Base-by-base conservation (phyloP, 352 stramenopile species). In the Pythium inflatum region DNA sequence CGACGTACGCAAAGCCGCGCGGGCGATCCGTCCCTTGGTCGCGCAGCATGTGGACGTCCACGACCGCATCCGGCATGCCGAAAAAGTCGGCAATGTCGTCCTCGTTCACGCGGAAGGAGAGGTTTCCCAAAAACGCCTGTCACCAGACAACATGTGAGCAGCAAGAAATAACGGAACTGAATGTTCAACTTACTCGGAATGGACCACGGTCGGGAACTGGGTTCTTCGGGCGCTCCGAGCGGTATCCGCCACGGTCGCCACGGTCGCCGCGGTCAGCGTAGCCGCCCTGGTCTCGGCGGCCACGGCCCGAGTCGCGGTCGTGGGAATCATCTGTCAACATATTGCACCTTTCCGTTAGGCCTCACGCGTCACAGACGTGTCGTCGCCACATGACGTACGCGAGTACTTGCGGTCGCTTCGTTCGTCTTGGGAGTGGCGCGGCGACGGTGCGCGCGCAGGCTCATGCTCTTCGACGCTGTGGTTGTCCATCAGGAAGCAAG, bases 1-100 rank as follows among this genome's bases (percentile, higher is more conserved):
- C 88, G 9, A 96, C 85, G 75, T 95, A 96, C 18, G 88, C 89
- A 68, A 93, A 92, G 48, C 89, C 89, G 74, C 92, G 93, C 22
- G 84, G 79, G 18, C 85, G 83, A 66, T 91, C 78, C n/a, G 69
- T 70, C 22, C 89, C 76, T 28, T 66, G 76, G 62, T 96, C 87
- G n/a, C 77, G 70, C 33, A 80, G 84, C 67, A 94, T 80, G 43
- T 80, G 87, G 27, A 96, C 87, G 68, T 95, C 83, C 28, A 54
- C 70, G 59, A 95, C 85, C 18, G 80, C 73, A 2, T 90, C 62
- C 3, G 76, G 49, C 14, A n/a, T 34, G 13, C 81, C 80, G 14
- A 93, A 78, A 54, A 93, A 93, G 18, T 89, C 76, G 18, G 79
- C 85, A 54, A 96, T 60, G 27, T 95, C 87, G 58, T 90, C 74